Conservation (phyloP, 2,329 filamentous ascomycete species). For the Cladosporium sp. region DNA sequence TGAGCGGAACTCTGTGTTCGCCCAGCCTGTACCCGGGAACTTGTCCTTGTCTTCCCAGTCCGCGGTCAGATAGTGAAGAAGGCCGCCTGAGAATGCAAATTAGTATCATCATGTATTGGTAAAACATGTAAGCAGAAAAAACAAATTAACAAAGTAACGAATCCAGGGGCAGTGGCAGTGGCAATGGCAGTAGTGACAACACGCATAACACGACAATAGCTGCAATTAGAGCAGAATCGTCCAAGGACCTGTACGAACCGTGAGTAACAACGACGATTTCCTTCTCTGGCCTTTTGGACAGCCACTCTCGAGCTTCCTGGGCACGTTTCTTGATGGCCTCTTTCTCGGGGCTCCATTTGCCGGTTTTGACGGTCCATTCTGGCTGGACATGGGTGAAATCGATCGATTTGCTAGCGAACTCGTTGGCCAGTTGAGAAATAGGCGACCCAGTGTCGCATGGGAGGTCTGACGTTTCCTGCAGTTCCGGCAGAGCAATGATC, state of each 20-base stretch:
- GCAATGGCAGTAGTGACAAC: background rate
- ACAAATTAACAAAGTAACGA: background rate
- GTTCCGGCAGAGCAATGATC: slow-evolving; percentile 68
- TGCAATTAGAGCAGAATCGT: background rate
- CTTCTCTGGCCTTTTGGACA: slow-evolving; percentile 57
- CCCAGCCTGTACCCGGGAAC: slow-evolving; percentile 66
- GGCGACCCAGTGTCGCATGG: slow-evolving; percentile 75
- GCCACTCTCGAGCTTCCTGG: slow-evolving; percentile 58
- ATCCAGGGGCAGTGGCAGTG: background rate
- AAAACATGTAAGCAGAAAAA: background rate
- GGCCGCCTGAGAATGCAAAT: slow-evolving; percentile 48
- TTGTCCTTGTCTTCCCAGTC: slow-evolving; percentile 67
- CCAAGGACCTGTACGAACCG: slow-evolving; percentile 46
- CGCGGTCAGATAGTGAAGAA: slow-evolving; percentile 80
- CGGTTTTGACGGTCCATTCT: slow-evolving; percentile 69
- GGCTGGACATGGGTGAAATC: slow-evolving; percentile 61
- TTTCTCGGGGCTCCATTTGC: slow-evolving; percentile 48
- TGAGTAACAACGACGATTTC: slow-evolving; percentile 79
- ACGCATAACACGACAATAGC: background rate
- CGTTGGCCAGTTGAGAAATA: slow-evolving; percentile 54
- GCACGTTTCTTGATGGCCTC: slow-evolving; percentile 62
- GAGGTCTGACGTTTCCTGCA: slow-evolving; percentile 74
- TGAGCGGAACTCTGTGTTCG: slow-evolving; percentile 70
- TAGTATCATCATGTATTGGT: background rate
- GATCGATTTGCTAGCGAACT: slow-evolving; percentile 61